Base-by-base conservation (phyloP, 805 yeast genomes). In the Wickerhamomyces silvicola region DNA sequence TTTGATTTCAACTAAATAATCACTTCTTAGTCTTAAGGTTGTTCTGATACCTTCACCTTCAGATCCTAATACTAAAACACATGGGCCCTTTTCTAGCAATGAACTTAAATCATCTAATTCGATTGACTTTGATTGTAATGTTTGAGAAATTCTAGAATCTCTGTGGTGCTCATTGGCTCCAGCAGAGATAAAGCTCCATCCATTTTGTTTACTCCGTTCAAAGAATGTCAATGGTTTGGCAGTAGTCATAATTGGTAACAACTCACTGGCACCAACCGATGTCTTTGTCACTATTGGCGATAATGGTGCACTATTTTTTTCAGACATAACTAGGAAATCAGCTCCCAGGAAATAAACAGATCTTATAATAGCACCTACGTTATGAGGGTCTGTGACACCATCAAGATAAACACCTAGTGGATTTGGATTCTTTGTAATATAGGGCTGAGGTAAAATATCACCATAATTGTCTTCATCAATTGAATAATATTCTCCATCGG, bases 1-100 rank as follows among this genome's bases (percentile, higher is more conserved):
- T 10, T 42, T 30, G 7, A 65, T 56, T 29, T 53, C 54, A 2
- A 64, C 68, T 17, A 56, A 39, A 35, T 48, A 59, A 38, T 80
- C 82, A 31, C 84, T 72, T 44, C 74, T 62, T 32, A 73, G 59
- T 38, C 73, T 61, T 43, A 87, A 48, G 28, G 75, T 70, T 7
- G 79, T 79, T 32, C 95, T 65, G 17, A 87, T 74, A 22, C 97
- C 97, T 6, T 64, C 65, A 8, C 94, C 94, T 57, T 87, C 97
- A 30, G 86, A 81, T 10, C 96, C 97, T 30, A 88, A 61, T 2
- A 86, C 81, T 31, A 87, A 57, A 39, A 88, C 48, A 22, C 75
- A 68, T 0, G 96, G 96, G 2, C 67, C 53, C 9, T 60, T 46
- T 3, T 57, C 53, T 22, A 75, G 50, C 22, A 78, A 44, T 0